Evolutionary conservation across 1,284 basidiomycete species (phyloP).

Genomic region (Pseudomicrostroma phylloplanum): DNA sequence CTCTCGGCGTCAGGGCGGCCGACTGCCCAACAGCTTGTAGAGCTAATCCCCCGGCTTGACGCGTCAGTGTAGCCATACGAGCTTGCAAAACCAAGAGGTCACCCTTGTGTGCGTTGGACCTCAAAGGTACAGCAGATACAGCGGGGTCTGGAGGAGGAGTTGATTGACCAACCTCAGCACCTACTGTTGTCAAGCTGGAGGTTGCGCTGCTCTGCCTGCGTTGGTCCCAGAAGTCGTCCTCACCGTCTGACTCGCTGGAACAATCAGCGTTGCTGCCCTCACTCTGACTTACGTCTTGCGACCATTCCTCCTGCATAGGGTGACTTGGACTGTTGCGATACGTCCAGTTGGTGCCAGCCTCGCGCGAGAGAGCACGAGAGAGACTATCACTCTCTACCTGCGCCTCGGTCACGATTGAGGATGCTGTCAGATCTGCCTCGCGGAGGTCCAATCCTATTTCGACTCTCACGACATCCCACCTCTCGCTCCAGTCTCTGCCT

Average conservation of each 20-base stretch:
- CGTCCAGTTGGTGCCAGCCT: neutral
- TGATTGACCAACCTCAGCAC: neutral
- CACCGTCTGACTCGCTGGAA: neutral
- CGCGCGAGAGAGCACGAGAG: neutral
- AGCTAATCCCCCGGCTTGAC: neutral
- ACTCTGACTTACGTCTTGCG: neutral
- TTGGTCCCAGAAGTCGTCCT: neutral
- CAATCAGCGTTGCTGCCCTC: slow-evolving; percentile 4
- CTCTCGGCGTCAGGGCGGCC: neutral
- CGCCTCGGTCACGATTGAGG: slow-evolving; percentile 8
- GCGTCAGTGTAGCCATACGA: neutral
- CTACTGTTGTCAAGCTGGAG: too few species aligned
- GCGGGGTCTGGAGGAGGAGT: neutral
- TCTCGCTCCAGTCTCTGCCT: slow-evolving; percentile 36
- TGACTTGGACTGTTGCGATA: neutral
- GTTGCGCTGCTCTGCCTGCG: neutral
- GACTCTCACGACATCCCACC: slow-evolving; percentile 44
- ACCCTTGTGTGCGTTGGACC: neutral
- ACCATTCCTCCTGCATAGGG: neutral
- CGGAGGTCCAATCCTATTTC: slow-evolving; percentile 33
- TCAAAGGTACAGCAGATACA: neutral
- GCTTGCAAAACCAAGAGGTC: neutral
- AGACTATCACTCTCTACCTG: neutral
- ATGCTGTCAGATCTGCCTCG: slow-evolving; percentile 17
- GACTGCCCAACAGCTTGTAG: neutral